A percentile compares a stretch with the other conserved stretches of the same genome.
These are phyloP conservation scores for Talaromyces sp. DNA, from an alignment of 2,329 filamentous ascomycete species.

Conservation along the genomic window DNA sequence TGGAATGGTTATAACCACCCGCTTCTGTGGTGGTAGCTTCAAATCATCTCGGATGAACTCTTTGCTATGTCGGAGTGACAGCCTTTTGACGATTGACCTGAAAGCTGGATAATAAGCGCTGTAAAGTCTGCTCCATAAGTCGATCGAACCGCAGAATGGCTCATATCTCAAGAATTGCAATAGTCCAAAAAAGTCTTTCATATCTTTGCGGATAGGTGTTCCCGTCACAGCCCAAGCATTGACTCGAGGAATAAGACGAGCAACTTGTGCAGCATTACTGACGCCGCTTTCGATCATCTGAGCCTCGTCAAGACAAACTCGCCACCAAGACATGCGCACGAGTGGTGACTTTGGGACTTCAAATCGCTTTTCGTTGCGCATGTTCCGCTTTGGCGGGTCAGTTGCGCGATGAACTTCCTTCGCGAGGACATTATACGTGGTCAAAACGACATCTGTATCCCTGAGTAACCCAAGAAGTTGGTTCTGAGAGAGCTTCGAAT, in stretches of 20 bases:
- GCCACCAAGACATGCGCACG: conserved; percentile 81
- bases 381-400: conserved; percentile 65
- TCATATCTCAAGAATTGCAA: conserved; percentile 75
- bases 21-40: conserved; percentile 73
- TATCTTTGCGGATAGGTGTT: conserved; percentile 78
- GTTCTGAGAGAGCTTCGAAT: conserved; percentile 33
- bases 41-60: conserved; percentile 74
- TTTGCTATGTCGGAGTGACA: conserved; percentile 84
- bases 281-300: conserved; percentile 93
- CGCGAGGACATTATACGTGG: conserved; percentile 67
- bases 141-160: conserved; percentile 64
- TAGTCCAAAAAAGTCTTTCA: conserved; percentile 74
- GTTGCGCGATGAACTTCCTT: conserved; percentile 74
- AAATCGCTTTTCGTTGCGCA: conserved; percentile 62
- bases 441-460: conserved; percentile 56
- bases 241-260: conserved; percentile 71
- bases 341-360: conserved; percentile 69
- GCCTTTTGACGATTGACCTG: conserved; percentile 61
- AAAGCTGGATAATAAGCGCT: conserved; percentile 62
- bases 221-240: conserved; percentile 92
- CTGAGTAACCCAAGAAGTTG: conserved; percentile 47
- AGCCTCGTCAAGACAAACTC: conserved; percentile 65
- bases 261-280: conserved; percentile 75
- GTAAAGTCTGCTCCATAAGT: conserved; percentile 66
- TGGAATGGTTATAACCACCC: conserved; percentile 82